A percentile compares a stretch with the other conserved stretches of the same genome.
Evolutionary conservation across 78 protist genomes (phyloP).

Genomic region (Dictyostelium intermedium): DNA sequence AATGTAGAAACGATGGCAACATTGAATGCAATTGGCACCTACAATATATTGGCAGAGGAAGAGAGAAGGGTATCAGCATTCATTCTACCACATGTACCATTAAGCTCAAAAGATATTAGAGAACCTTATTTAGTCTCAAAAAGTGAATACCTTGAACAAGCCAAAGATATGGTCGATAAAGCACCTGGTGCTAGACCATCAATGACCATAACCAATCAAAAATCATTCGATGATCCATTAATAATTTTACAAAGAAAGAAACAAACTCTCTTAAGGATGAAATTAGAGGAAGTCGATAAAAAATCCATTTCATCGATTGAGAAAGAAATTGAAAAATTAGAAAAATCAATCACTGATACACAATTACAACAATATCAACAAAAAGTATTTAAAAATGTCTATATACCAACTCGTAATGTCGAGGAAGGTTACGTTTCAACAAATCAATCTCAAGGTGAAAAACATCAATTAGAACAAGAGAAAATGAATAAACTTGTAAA

Average conservation of each 20-base stretch:
- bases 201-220: background rate
- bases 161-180: background rate
- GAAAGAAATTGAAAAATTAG: background rate
- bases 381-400: background rate
- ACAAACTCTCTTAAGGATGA: background rate
- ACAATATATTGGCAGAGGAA: constrained; percentile 60
- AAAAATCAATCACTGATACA: background rate
- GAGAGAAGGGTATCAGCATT: constrained; percentile 55
- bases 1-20: constrained; percentile 36
- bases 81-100: constrained; percentile 28
- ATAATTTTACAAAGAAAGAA: background rate
- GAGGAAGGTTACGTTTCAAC: background rate
- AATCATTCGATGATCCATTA: background rate
- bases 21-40: constrained; percentile 59
- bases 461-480: background rate
- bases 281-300: background rate
- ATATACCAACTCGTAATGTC: constrained; percentile 9
- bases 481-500: background rate
- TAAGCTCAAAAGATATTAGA: constrained; percentile 8
- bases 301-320: background rate
- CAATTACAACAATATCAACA: background rate
- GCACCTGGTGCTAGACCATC: background rate
- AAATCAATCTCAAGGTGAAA: background rate
- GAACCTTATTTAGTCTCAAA: constrained; percentile 39
- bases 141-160: background rate